Base-by-base conservation (phyloP, 805 yeast species). In the Blastobotrys robertii region DNA sequence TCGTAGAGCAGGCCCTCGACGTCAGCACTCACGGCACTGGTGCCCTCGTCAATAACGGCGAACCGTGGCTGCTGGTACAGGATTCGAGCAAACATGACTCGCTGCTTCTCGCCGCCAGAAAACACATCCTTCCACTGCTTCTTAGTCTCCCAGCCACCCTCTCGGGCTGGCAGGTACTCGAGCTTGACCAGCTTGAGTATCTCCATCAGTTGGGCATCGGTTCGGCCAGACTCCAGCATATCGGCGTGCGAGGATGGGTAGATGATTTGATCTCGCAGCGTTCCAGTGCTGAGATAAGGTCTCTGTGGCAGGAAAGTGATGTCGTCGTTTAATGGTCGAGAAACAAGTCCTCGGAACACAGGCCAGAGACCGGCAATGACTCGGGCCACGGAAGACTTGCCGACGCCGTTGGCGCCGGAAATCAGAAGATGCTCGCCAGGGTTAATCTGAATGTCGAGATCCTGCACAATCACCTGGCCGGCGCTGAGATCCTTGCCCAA, bases 21-120 rank as follows among this genome's bases (percentile, higher is more conserved):
- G 61, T 87, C 97, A 37, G 81, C 81, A 41, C 86, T 77, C 9
- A 87, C 87, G 1, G 97, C 96, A 58, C 86, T 84, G 3, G 97
- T 87, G n/a, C 94, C 84, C 63, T 87, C 97, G 63, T 87, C 97
- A 48, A 87, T 70, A 2, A 87, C 76, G 3, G 87, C 86, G 60
- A 84, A 84, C 58, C 74, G 73, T 38, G 95, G 95, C 42, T 74
- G 74, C 58, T 82, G 84, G 65, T 81, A 85, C 51, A 87, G 65
- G 2, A 87, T 74, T 53, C 96, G 72, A 0, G 97, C 95, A 66
- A 87, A 83, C 60, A 85, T 77, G 60, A 87, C 73, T 57, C 95
- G 76, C 67, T 87, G 97, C 63, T 85, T 81, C 60, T 87, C 97
- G 44, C 97, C 97, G n/a, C 97, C 97, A 62, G 92, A 81, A 50